phyloP scores from a whole-genome alignment of 768 basidiomycete genomes.

The Multifurca ochricompacta region DNA sequence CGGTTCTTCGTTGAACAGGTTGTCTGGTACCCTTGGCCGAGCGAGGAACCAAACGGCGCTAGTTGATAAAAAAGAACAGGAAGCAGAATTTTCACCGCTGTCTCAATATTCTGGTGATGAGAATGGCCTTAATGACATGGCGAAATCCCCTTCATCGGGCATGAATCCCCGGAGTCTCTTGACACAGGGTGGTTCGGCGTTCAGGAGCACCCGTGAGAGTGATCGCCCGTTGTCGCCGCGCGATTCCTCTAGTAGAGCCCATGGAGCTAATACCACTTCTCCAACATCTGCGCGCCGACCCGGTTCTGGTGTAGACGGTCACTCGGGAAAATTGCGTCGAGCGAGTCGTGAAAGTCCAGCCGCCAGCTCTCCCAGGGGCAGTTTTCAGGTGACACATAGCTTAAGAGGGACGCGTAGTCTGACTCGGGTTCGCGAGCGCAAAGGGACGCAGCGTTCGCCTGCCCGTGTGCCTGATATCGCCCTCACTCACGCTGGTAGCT shows the following conservation, averaged over 20 bases:
- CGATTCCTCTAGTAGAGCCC: background rate
- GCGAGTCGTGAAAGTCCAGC: background rate
- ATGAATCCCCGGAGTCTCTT: background rate
- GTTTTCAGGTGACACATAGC: background rate
- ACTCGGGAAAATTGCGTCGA: background rate
- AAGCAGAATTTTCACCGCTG: conserved; percentile 3
- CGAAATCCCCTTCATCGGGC: background rate
- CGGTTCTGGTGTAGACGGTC: background rate
- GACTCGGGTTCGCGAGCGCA: conserved; percentile 22
- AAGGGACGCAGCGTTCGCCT: conserved; percentile 25
- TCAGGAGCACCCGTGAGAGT: background rate
- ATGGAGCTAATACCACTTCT: background rate
- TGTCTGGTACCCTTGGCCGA: background rate
- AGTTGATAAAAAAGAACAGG: background rate
- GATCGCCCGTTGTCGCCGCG: conserved; percentile 2
- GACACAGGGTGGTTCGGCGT: background rate
- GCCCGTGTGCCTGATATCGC: conserved; percentile 20
- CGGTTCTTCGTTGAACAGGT: background rate
- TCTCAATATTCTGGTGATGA: conserved; percentile 16
- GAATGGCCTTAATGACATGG: background rate
- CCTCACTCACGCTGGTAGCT: conserved; percentile 13
- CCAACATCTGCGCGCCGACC: background rate
- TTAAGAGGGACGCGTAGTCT: background rate
- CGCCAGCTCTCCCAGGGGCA: background rate
- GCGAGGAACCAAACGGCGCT: background rate